Conservation (phyloP, 1,284 basidiomycete species). For the Paramarasmius palmivorus region DNA sequence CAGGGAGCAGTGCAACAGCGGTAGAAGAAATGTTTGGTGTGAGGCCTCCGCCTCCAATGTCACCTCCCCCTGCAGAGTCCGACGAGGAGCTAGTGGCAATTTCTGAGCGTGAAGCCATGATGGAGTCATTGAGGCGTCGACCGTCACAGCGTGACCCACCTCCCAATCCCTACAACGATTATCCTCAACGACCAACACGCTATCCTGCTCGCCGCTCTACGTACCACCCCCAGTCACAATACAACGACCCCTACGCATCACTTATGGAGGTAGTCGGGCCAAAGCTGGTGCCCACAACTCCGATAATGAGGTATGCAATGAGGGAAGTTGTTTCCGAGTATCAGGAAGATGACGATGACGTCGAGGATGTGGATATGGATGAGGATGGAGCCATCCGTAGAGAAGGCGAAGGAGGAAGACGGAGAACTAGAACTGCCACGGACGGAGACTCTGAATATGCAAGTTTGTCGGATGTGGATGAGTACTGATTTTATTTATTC, state of each 20-base stretch:
- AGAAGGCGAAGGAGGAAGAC: no score
- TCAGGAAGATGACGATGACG: constrained; percentile 49
- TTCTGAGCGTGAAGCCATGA: constrained; percentile 28
- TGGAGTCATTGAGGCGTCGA: constrained; percentile 20
- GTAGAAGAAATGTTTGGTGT: constrained; percentile 22
- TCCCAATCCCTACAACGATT: neutral
- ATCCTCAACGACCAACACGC: neutral
- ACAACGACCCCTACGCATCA: constrained; percentile 24
- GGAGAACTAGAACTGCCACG: neutral
- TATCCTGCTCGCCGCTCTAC: neutral
- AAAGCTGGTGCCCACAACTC: constrained; percentile 69
- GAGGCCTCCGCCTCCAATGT: neutral
- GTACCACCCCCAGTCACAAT: constrained; percentile 40
- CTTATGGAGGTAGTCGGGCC: constrained; percentile 63
- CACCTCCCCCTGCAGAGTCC: constrained; percentile 16
- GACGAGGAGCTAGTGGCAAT: constrained; percentile 51
- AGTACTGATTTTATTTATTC: constrained; percentile 46
- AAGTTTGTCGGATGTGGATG: constrained; percentile 68
- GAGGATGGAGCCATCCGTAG: neutral
- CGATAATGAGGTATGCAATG: constrained; percentile 81
- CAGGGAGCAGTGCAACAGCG: constrained; percentile 31
- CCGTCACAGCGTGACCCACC: constrained; percentile 2
- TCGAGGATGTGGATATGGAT: neutral
- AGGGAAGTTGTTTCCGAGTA: constrained; percentile 77
- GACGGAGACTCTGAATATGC: constrained; percentile 74